A percentile compares a stretch with the other conserved stretches of the same genome.
Conservation (phyloP, 371 early-diverging fungal species). For the Mucor piriformis region DNA sequence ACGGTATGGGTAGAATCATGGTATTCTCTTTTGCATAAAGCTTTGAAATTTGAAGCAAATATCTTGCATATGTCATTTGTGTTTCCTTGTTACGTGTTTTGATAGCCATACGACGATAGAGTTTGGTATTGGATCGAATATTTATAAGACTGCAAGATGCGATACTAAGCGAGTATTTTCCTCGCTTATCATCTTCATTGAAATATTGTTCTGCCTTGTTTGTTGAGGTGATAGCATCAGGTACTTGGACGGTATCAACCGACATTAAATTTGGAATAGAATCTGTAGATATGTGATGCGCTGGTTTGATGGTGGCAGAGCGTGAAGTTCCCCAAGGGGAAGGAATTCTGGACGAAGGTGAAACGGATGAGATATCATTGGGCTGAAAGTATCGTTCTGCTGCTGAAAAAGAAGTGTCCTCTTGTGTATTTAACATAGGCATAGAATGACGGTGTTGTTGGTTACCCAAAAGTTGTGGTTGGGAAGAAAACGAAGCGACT, state of each 20-base stretch:
- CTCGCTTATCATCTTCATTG: background rate
- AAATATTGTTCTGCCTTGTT: constrained; percentile 2
- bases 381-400: constrained; percentile 20
- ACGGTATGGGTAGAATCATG: background rate
- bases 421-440: background rate
- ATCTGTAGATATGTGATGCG: constrained; percentile 10
- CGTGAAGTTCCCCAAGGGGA: constrained; percentile 24
- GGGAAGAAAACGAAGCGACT: background rate
- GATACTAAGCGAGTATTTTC: constrained; percentile 19
- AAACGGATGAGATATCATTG: background rate
- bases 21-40: constrained; percentile 17
- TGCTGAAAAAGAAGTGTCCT: constrained; percentile 6
- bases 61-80: constrained; percentile 76
- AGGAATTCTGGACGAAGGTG: constrained; percentile 11
- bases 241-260: constrained; percentile 5
- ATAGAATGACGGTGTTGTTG: background rate
- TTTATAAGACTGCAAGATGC: constrained; percentile 55
- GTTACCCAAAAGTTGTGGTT: no score
- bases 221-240: background rate
- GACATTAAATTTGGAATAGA: constrained; percentile 11
- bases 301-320: background rate
- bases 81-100: constrained; percentile 69
- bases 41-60: constrained; percentile 56
- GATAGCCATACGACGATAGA: constrained; percentile 74
- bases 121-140: constrained; percentile 47